A percentile compares a stretch with the other conserved stretches of the same genome.
Conservation (phyloP, 106 monocot species). For the Acorus calamus region DNA sequence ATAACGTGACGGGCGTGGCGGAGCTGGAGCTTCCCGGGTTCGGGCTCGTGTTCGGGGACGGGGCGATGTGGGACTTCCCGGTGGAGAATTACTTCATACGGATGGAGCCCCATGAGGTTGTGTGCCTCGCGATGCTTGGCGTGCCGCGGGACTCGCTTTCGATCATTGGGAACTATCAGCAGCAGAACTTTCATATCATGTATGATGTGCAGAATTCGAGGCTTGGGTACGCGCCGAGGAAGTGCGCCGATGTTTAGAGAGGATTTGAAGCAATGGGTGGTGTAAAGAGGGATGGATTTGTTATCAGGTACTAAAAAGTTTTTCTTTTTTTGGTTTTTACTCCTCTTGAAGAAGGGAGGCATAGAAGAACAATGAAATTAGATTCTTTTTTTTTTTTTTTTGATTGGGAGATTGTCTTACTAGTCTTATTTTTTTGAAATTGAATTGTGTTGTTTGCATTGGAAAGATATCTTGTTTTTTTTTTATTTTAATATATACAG, state of each 20-base stretch:
- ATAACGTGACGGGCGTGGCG: constrained; percentile 45
- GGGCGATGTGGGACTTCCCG: constrained; percentile 76
- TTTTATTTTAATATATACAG: too few species aligned
- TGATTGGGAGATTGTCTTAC: too few species aligned
- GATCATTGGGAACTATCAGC: constrained; percentile 91
- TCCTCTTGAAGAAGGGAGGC: too few species aligned
- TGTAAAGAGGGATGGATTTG: too few species aligned
- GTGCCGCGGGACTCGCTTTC: constrained; percentile 40
- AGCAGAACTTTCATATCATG: constrained; percentile 86
- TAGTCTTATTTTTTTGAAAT: too few species aligned
- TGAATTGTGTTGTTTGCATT: too few species aligned
- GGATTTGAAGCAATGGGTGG: too few species aligned
- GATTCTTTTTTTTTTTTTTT: too few species aligned
- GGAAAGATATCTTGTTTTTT: too few species aligned
- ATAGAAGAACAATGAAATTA: too few species aligned
- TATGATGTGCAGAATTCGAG: constrained; percentile 56
- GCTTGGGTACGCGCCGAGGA: constrained; percentile 62
- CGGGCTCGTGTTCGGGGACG: constrained; percentile 59
- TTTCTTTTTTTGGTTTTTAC: too few species aligned
- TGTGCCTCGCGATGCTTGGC: constrained; percentile 68
- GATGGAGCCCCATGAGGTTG: constrained; percentile 41
- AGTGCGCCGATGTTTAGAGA: constrained; percentile 44
- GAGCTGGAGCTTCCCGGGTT: constrained; percentile 49
- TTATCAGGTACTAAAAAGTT: too few species aligned
- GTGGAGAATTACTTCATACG: constrained; percentile 73